Base-by-base conservation (phyloP, 805 yeast genomes). In the Saccharomycopsis selenospora region DNA sequence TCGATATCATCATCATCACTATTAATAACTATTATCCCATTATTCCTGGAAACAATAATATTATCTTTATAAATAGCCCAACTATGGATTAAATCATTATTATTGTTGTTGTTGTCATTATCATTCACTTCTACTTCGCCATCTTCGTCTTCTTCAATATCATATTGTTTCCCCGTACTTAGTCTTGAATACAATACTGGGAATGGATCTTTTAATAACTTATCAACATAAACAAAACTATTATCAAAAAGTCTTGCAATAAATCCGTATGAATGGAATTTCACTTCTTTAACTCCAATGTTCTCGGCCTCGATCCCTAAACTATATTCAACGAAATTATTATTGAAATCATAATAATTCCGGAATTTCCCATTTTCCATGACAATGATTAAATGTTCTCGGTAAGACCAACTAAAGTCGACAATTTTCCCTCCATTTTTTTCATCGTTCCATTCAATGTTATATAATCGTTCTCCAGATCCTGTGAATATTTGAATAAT, bases 281-380 rank as follows among this genome's bases (percentile, higher is more conserved):
- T 60, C 11, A 64, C 66, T 2, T 70, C 70, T 3, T 53, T 46
- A 5, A 74, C 61, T 0, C 64, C 65, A 20, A 52, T 55, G 5
- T 57, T 50, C 33, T 66, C 70, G 0, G 68, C 63, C 3, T 61
- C 64, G 17, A 58, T 54, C 2, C 68, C 67, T 3, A 76, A 52
- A 14, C 63, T 60, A 55, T 69, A 72, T 56, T 81, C 87, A 43
- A 70, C 69, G 60, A 85, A 86, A 41, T 76, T 80, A 3, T 86
- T 85, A 18, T 76, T 76, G 53, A 83, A 78, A 57, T 85, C 89
- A 38, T 69, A 63, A 62, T 84, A 85, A 24, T 71, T 65, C 24
- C 95, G 66, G 22, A 72, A 75, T 25, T 64, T 67, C 4, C 83
- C 82, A 44, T 68, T 66, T 27, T 68, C 71, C 30, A 80, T 61